Evolutionary conservation across 2,329 filamentous ascomycete genomes (phyloP), one percentile per base, ranked within the genome.

Genomic region (Tolypocladium tundrense): DNA sequence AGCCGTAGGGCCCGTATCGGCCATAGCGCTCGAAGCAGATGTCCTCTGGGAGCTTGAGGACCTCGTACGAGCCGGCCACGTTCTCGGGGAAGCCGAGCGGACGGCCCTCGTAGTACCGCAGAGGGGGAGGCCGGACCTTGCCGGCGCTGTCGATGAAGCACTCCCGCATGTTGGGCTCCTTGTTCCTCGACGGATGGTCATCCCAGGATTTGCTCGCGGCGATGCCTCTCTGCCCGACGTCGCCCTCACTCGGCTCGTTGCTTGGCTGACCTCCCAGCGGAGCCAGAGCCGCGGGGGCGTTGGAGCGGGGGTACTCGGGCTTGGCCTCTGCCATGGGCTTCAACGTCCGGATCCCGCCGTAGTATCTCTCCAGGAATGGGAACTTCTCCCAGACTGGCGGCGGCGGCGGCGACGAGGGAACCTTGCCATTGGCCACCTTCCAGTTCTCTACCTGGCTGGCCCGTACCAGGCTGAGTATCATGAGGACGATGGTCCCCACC

Each of bases 11-110:
- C 0, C 90, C 92, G 37, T 94, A 83, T 62, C 91, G 83, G 3
- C 93, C 93, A 69, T 90, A 96, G 2, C 94, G 83, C 64, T 99
- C 94, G 68, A 96, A 97, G 74, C 94, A 99, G 53, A 97, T 83
- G 66, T 96, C 88, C 63, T 95, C 84, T 21, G 88, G 84, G 41
- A 97, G 76, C 0, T 86, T 87, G 14, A 97, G 73, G 45, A 93
- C 72, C 11, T 91, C 85, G 66, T 96, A 92, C 0, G 91, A 96
- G n/a, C 94, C 94, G 67, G 93, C 82, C 2, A 90, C 83, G 59
- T 91, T 83, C 54, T 94, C 84, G 0, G 94, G 94, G 70, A 96
- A 95, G 1, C 92, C 93, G 59, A 83, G 80, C 0, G 91, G 88
- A 2, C 94, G 82, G 3, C 93, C 93, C 13, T 87, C 77, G 64